phyloP scores from a whole-genome alignment of 108 stramenopile genomes.

The Nitzschia putrida region DNA sequence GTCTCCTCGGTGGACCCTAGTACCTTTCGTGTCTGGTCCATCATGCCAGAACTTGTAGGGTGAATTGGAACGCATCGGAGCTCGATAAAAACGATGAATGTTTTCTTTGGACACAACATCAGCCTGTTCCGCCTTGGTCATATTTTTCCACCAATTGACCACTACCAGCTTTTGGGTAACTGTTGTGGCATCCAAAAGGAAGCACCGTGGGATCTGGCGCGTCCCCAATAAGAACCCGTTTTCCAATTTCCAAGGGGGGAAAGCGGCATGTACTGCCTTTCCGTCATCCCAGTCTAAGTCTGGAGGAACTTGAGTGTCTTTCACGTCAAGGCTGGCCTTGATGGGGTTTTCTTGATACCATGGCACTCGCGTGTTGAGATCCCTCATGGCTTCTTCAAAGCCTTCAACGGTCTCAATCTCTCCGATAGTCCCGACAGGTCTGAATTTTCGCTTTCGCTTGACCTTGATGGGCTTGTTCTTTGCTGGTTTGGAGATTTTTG shows the following conservation, averaged over 20 bases:
- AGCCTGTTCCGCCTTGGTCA: constrained; percentile 3
- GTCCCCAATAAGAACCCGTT: neutral
- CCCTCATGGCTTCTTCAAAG: constrained; percentile 1
- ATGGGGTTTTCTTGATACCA: constrained; percentile 14
- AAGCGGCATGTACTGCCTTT: neutral
- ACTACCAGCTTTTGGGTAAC: constrained; percentile 9
- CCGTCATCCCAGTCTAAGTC: constrained; percentile 19
- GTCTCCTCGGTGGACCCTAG: neutral
- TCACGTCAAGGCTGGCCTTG: neutral
- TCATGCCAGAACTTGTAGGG: constrained; percentile 12
- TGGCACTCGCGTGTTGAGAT: constrained; percentile 3
- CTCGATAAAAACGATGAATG: constrained; percentile 19
- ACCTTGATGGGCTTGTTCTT: neutral
- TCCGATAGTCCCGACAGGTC: neutral
- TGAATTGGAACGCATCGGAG: constrained; percentile 18
- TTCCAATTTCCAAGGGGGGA: constrained; percentile 4
- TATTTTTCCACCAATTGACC: constrained; percentile 21
- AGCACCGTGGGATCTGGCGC: constrained; percentile 20
- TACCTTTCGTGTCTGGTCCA: neutral
- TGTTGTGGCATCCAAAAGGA: constrained; percentile 13
- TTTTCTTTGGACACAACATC: neutral
- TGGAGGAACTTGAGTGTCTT: constrained; percentile 1
- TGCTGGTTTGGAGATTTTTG: neutral
- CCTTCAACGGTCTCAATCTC: constrained; percentile 1
- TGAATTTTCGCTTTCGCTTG: neutral